Evolutionary conservation across 176 grass and related monocot species (phyloP).

Genomic region (Aegilops bicornis): DNA sequence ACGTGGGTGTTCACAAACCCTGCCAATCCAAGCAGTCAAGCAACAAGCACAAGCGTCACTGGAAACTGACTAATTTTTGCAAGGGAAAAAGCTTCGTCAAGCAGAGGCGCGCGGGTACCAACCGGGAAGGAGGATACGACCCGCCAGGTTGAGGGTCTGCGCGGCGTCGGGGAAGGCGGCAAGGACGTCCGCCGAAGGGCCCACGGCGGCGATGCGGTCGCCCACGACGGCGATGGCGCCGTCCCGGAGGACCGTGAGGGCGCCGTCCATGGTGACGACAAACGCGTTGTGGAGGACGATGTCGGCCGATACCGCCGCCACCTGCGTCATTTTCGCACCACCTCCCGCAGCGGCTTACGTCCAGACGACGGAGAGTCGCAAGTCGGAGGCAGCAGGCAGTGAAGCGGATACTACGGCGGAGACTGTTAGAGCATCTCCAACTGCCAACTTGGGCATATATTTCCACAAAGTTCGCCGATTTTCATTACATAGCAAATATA

Average conservation of each 20-base stretch:
- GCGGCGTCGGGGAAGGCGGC: conserved; percentile 44
- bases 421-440: neutral
- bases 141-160: conserved; percentile 52
- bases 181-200: conserved; percentile 51
- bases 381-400: neutral
- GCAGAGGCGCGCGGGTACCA: neutral
- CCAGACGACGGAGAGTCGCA: neutral
- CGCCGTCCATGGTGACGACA: conserved; percentile 67
- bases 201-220: conserved; percentile 59
- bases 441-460: too few relatives aligned
- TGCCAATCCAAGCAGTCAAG: conserved; percentile 21
- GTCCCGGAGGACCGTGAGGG: conserved; percentile 43
- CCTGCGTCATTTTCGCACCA: neutral
- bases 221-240: conserved; percentile 62
- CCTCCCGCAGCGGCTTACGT: neutral
- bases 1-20: conserved; percentile 94
- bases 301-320: neutral
- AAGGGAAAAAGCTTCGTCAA: neutral
- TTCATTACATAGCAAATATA: too few relatives aligned
- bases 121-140: conserved; percentile 81
- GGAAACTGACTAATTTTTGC: neutral
- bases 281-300: conserved; percentile 55
- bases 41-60: neutral
- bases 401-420: neutral
- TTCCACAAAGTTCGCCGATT: too few relatives aligned